A percentile compares a stretch with the other conserved stretches of the same genome.
These are phyloP conservation scores for Diaporthe sp. DNA, from an alignment of 2,329 filamentous ascomycete genomes.

Conservation along the genomic window DNA sequence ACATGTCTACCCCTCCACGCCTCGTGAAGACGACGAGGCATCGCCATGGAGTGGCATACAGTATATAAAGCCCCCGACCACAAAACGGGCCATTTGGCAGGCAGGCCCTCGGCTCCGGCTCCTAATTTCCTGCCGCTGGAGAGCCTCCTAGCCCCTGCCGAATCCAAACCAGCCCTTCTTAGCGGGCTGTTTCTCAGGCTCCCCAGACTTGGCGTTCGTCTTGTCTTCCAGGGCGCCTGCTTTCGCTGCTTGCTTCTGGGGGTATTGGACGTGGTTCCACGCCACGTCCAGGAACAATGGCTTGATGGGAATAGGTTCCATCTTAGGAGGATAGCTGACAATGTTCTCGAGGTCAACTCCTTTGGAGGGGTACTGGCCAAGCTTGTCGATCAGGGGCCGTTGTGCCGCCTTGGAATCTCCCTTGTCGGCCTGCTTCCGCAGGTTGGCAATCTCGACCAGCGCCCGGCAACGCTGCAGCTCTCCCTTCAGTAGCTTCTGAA, in stretches of 20 bases:
- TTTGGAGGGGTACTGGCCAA: constrained; percentile 80
- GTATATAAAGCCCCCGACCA: background rate
- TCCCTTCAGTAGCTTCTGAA: constrained; percentile 74
- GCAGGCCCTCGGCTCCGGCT: constrained; percentile 15
- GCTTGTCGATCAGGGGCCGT: constrained; percentile 77
- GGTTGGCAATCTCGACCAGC: constrained; percentile 83
- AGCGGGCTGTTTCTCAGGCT: constrained; percentile 61
- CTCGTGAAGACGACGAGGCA: constrained; percentile 3
- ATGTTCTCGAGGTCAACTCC: constrained; percentile 83
- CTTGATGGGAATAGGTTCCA: constrained; percentile 90
- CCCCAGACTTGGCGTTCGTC: constrained; percentile 47
- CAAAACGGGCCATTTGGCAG: background rate
- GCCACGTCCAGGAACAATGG: constrained; percentile 96
- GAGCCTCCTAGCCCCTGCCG: constrained; percentile 57
- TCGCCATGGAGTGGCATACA: constrained; percentile 8
- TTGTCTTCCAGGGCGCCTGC: constrained; percentile 47
- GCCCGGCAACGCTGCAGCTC: constrained; percentile 87
- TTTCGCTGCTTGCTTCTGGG: constrained; percentile 65
- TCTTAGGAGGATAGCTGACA: constrained; percentile 87
- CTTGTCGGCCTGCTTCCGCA: constrained; percentile 63
- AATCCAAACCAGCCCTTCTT: constrained; percentile 87
- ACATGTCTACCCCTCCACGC: background rate
- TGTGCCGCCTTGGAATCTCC: constrained; percentile 50
- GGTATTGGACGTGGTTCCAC: constrained; percentile 98
- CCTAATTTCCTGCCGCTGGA: constrained; percentile 30